Percentiles rank a stretch among this genome's conserved stretches.
These are phyloP conservation scores for Pseudogymnoascus sp. DNA, from an alignment of 2,329 filamentous ascomycete species.

Conservation along the genomic window DNA sequence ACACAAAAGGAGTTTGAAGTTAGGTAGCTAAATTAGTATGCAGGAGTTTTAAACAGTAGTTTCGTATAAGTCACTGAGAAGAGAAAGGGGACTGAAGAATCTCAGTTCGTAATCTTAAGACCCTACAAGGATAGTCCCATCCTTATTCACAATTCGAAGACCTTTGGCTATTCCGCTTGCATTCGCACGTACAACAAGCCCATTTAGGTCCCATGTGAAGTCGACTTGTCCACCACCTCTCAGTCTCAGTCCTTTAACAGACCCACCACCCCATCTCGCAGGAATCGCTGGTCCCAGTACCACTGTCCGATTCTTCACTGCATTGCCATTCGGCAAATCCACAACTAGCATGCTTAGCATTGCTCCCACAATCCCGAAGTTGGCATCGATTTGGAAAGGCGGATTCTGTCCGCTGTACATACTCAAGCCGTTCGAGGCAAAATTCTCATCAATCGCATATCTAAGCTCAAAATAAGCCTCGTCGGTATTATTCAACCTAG, in stretches of 20 bases:
- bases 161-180: neutral
- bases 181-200: slow-evolving; percentile 24
- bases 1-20: neutral
- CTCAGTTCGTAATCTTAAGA: neutral
- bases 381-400: slow-evolving; percentile 52
- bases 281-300: slow-evolving; percentile 42
- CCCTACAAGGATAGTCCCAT: neutral
- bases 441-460: slow-evolving; percentile 41
- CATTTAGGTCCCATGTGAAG: slow-evolving; percentile 35
- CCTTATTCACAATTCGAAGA: slow-evolving; percentile 9
- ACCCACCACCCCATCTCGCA: slow-evolving; percentile 34
- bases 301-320: slow-evolving; percentile 24
- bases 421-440: slow-evolving; percentile 40
- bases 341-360: slow-evolving; percentile 43
- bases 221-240: slow-evolving; percentile 36
- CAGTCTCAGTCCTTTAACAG: slow-evolving; percentile 35
- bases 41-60: neutral
- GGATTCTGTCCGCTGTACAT: slow-evolving; percentile 39
- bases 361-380: slow-evolving; percentile 43
- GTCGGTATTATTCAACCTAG: slow-evolving; percentile 41
- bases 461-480: slow-evolving; percentile 40
- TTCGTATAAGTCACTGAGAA: neutral
- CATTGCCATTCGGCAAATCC: slow-evolving; percentile 33
- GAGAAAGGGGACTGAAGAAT: neutral
- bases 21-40: neutral